phyloP scores from a whole-genome alignment of 1,284 basidiomycete species.

The Leccinum fallax region DNA sequence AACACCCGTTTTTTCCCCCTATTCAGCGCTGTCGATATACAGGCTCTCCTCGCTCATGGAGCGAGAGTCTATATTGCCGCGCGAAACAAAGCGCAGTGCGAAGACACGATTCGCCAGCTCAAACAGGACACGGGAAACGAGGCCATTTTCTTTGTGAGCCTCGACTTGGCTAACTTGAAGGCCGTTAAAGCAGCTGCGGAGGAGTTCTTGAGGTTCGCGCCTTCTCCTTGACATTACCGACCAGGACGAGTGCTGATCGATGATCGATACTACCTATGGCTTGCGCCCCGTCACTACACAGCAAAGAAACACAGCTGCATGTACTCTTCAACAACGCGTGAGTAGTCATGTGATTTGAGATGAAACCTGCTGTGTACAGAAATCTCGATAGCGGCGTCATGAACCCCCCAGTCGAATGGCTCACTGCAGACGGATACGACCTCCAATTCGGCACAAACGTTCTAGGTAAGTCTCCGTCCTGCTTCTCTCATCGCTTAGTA shows the following conservation, averaged over 20 bases:
- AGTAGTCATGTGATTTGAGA: neutral
- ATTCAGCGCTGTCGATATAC: neutral
- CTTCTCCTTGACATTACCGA: neutral
- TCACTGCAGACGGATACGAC: neutral
- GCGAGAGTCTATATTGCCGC: constrained; percentile 64
- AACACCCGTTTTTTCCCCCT: neutral
- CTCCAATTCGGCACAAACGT: neutral
- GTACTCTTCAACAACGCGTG: neutral
- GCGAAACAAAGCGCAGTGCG: constrained; percentile 46
- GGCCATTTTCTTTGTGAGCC: constrained; percentile 47
- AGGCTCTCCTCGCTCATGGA: constrained; percentile 49
- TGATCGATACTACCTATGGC: neutral
- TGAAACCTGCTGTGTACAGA: neutral
- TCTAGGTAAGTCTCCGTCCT: neutral
- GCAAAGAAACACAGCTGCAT: neutral
- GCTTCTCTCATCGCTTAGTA: neutral
- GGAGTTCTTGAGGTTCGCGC: constrained; percentile 43
- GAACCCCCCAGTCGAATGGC: neutral
- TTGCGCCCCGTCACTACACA: neutral
- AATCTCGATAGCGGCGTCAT: neutral
- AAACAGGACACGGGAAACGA: constrained; percentile 44
- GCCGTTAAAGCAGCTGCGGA: constrained; percentile 50
- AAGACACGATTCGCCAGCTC: constrained; percentile 51
- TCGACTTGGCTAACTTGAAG: constrained; percentile 58
- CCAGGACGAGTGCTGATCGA: neutral